Evolutionary conservation across 2,329 filamentous ascomycete genomes (phyloP).

Genomic region (Pyricularia sp.): DNA sequence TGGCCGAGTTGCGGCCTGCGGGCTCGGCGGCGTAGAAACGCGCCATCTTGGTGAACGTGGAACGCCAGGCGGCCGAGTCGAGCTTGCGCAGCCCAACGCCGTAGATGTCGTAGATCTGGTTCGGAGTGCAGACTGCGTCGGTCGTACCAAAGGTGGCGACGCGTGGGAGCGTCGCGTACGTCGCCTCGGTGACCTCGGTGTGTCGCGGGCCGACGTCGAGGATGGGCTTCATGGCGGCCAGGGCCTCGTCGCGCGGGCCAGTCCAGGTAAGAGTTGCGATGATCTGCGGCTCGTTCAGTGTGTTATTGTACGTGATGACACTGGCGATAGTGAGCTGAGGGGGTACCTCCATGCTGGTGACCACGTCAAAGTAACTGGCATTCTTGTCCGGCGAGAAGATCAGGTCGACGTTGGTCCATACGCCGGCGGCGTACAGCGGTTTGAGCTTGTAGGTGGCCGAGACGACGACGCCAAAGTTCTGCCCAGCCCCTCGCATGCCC

Average conservation of each 20-base stretch:
- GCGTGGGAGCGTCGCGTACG: neutral
- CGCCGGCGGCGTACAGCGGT: neutral
- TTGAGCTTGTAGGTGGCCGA: neutral
- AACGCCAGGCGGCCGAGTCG: too few relatives aligned
- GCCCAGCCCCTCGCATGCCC: slow-evolving; percentile 35
- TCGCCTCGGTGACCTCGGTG: neutral
- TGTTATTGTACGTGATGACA: neutral
- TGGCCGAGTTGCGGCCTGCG: too few relatives aligned
- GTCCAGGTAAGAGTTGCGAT: neutral
- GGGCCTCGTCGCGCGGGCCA: neutral
- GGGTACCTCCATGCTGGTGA: neutral
- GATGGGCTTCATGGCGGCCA: slow-evolving; percentile 1
- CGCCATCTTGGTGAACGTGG: too few relatives aligned
- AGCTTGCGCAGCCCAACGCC: too few relatives aligned
- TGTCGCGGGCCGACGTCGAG: neutral
- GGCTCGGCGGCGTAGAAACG: too few relatives aligned
- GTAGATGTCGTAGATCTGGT: too few relatives aligned
- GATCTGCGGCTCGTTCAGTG: neutral
- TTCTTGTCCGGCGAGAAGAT: neutral
- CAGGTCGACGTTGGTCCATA: neutral
- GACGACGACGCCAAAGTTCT: slow-evolving; percentile 34
- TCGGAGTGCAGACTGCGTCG: too few relatives aligned
- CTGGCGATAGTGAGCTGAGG: neutral
- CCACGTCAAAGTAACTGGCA: neutral
- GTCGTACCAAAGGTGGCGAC: neutral